Conservation (phyloP, 139 green algal species). For the Eudorina sp. region DNA sequence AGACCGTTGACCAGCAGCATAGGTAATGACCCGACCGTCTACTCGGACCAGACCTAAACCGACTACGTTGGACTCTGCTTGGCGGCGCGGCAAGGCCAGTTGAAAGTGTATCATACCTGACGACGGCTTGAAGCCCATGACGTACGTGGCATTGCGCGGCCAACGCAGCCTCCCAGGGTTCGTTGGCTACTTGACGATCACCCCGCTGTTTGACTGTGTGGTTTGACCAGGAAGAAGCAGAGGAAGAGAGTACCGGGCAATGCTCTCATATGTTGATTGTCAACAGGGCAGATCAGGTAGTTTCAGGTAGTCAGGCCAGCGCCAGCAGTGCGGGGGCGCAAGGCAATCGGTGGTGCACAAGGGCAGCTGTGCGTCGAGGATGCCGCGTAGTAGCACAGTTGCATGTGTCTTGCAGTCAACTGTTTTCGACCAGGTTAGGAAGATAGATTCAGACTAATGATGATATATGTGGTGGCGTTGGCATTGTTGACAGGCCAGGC, state of each 20-base stretch:
- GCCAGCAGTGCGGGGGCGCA: neutral
- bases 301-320: conserved; percentile 10
- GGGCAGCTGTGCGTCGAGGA: conserved; percentile 16
- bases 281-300: conserved; percentile 31
- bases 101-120: conserved; percentile 21
- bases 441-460: conserved; percentile 33
- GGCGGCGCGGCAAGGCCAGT: neutral
- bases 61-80: neutral
- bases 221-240: conserved; percentile 1
- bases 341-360: neutral
- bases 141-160: conserved; percentile 3
- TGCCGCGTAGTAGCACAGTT: conserved; percentile 23
- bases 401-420: conserved; percentile 13
- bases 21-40: conserved; percentile 10
- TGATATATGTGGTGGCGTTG: neutral
- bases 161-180: neutral
- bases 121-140: conserved; percentile 2
- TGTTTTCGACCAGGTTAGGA: conserved; percentile 3
- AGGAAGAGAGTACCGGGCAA: conserved; percentile 5
- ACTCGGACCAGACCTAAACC: conserved; percentile 38
- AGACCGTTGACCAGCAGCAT: neutral
- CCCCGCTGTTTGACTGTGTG: conserved; percentile 25
- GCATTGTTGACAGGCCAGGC: neutral
- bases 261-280: neutral
- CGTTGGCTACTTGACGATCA: conserved; percentile 20